Evolutionary conservation across 2,329 filamentous ascomycete genomes (phyloP).

Genomic region (Chaetomiaceae sp.): DNA sequence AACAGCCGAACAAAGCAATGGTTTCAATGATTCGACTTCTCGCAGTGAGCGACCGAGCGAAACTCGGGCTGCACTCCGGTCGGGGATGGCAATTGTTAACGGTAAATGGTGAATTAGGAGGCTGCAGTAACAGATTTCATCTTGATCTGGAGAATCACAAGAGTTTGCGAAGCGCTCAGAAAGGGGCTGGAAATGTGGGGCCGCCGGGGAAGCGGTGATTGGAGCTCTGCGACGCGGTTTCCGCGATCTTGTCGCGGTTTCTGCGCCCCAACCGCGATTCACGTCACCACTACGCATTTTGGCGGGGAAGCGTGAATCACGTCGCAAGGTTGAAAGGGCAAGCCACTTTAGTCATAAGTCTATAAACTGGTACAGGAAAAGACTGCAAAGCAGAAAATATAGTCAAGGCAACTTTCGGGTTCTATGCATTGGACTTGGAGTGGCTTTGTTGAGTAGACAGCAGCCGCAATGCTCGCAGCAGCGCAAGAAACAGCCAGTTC

Average conservation of each 20-base stretch:
- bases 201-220: background rate
- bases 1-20: background rate
- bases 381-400: no score
- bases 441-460: no score
- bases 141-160: slow-evolving; percentile 7
- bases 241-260: background rate
- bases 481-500: no score
- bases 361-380: no score
- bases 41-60: background rate
- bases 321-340: no score
- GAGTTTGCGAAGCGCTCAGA: slow-evolving; percentile 2
- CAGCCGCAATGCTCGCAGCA: no score
- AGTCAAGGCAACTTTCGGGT: no score
- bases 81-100: slow-evolving; percentile 15
- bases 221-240: background rate
- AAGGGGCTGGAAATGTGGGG: slow-evolving; percentile 17
- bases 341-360: no score
- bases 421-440: no score
- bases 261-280: slow-evolving; percentile 1
- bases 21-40: background rate
- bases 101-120: background rate
- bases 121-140: slow-evolving; percentile 16
- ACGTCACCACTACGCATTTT: background rate
- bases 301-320: slow-evolving; percentile 6
- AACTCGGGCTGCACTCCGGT: slow-evolving; percentile 9